Evolutionary conservation across 441 rosid genomes (phyloP).

Genomic region (Gossypium schwendimanii): DNA sequence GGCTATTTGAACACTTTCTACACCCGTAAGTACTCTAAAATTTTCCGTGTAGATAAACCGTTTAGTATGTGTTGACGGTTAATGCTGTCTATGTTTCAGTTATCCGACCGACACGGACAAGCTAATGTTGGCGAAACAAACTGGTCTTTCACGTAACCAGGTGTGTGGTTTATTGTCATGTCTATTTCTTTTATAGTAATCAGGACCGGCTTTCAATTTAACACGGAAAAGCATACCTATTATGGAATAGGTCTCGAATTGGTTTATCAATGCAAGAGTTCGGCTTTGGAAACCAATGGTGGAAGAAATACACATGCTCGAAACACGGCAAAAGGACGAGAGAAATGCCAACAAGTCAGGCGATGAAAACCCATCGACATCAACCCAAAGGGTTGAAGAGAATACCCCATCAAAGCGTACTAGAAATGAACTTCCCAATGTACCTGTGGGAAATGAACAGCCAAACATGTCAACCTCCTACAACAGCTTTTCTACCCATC

Average conservation of each 20-base stretch:
- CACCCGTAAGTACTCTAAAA: slow-evolving; percentile 69
- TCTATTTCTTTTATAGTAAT: not conserved
- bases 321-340: slow-evolving; percentile 43
- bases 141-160: slow-evolving; percentile 91
- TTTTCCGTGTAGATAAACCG: not conserved
- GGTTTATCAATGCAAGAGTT: slow-evolving; percentile 88
- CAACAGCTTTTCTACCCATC: slow-evolving; percentile 37
- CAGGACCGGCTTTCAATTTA: too few species aligned
- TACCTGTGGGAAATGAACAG: slow-evolving; percentile 26
- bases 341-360: slow-evolving; percentile 23
- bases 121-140: slow-evolving; percentile 75
- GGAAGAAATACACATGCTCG: slow-evolving; percentile 78
- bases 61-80: not conserved
- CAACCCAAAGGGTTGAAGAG: slow-evolving; percentile 35
- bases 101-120: slow-evolving; percentile 89
- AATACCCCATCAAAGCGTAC: slow-evolving; percentile 34
- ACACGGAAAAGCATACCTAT: not conserved
- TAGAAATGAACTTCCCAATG: slow-evolving; percentile 24
- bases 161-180: slow-evolving; percentile 26
- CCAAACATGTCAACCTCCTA: slow-evolving; percentile 23
- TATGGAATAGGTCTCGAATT: slow-evolving; percentile 60
- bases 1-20: slow-evolving; percentile 84
- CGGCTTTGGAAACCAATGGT: slow-evolving; percentile 96
- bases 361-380: slow-evolving; percentile 35
- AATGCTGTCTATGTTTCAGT: slow-evolving; percentile 33